Percentiles rank a stretch among this genome's conserved stretches.
Evolutionary conservation across 2,329 filamentous ascomycete genomes (phyloP).

Genomic region (Calonectria pseudoreteaudii): DNA sequence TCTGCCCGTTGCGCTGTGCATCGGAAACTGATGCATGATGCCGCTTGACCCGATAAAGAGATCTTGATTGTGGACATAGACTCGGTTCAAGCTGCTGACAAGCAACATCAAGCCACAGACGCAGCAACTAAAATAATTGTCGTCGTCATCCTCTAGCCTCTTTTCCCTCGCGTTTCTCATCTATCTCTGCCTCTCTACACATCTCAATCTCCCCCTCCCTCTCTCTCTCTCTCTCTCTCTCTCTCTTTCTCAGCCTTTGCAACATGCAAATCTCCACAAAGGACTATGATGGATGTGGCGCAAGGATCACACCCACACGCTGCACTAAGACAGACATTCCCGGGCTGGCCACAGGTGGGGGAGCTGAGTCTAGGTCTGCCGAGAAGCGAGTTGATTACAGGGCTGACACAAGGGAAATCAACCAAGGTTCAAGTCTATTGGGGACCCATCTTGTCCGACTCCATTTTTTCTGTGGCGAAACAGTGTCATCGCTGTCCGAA

Average conservation of each 20-base stretch:
- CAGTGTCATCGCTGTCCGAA: neutral
- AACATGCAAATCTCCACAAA: neutral
- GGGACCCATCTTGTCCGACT: neutral
- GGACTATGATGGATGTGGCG: conserved; percentile 6
- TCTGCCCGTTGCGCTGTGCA: conserved; percentile 1
- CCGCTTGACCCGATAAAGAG: conserved; percentile 6
- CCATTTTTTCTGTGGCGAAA: neutral
- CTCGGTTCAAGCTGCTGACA: neutral
- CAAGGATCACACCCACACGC: neutral
- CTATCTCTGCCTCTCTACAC: neutral
- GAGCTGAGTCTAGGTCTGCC: conserved; percentile 3
- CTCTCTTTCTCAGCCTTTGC: neutral
- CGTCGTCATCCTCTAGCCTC: neutral
- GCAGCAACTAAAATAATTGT: neutral
- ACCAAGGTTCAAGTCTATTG: neutral
- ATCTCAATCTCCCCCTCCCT: no score
- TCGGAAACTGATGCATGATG: conserved; percentile 1
- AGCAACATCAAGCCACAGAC: neutral
- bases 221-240: neutral
- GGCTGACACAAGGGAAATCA: conserved; percentile 20
- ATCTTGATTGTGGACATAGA: neutral
- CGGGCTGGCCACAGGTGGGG: neutral
- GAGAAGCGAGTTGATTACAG: conserved; percentile 8
- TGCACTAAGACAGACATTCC: neutral
- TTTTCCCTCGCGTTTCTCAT: neutral